Conservation (phyloP, 805 yeast species). For the Ascoidea rubescens region DNA sequence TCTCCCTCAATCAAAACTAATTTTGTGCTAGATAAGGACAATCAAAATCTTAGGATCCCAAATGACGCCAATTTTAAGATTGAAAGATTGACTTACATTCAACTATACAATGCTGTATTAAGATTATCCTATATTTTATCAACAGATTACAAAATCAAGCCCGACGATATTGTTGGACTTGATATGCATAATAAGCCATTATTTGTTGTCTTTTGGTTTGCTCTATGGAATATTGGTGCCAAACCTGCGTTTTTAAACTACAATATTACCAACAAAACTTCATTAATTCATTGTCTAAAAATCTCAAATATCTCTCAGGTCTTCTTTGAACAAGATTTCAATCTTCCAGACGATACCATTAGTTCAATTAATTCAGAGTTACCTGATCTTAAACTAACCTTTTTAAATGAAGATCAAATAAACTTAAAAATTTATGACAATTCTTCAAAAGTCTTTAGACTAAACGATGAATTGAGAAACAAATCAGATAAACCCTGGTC, state of each 20-base stretch:
- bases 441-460: constrained; percentile 35
- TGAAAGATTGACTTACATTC: constrained; percentile 53
- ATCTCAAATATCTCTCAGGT: constrained; percentile 51
- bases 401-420: not conserved
- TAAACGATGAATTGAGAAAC: constrained; percentile 43
- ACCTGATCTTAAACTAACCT: constrained; percentile 16
- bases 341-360: constrained; percentile 23
- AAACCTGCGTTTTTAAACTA: constrained; percentile 77
- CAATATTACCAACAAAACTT: constrained; percentile 49
- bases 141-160: constrained; percentile 45
- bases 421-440: constrained; percentile 18
- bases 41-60: constrained; percentile 24
- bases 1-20: constrained; percentile 9
- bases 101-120: constrained; percentile 53
- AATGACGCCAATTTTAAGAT: constrained; percentile 28
- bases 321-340: constrained; percentile 52
- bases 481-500: constrained; percentile 41
- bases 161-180: constrained; percentile 59
- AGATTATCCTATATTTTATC: constrained; percentile 52
- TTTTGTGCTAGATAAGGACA: constrained; percentile 24
- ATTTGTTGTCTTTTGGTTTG: constrained; percentile 67
- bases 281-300: constrained; percentile 69
- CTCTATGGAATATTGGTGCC: constrained; percentile 87
- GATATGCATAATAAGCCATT: constrained; percentile 76
- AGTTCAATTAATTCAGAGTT: constrained; percentile 21